Evolutionary conservation across 164 flowering plant species (phyloP), one percentile per base, ranked within the genome.

Genomic region (Santalum album): DNA sequence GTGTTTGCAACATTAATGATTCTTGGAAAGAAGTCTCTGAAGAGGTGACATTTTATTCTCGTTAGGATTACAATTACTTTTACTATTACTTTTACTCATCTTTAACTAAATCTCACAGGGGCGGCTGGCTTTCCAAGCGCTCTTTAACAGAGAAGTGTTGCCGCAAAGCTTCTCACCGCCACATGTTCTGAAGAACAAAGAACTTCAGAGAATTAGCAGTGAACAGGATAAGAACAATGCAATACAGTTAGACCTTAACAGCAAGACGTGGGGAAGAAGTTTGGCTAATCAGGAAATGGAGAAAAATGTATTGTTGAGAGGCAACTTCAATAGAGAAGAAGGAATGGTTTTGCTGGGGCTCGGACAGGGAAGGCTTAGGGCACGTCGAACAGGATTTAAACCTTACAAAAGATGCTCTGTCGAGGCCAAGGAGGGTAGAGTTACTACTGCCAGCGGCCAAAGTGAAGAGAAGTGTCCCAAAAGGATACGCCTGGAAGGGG

Each of bases 21-120:
- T 73, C 86, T 12, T 84, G 96, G 96, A 92, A 89, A 68, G 91
- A 80, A 66, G 98, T 92, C 55, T 92, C 98, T 1, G 89, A 84
- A 69, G 96, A 68, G 96, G 98, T 29, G 9, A 3, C 6, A 29
- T 29, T 29, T 29, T 3, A 29, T 29, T 4, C 6, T 29, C 9
- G 6, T 29, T 9, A 29, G 34, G 34, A 29, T 4, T 29, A 9
- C 34, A 29, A 29, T 63, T 23, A 4, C 50, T 25, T 40, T 18
- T 55, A 29, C 51, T 26, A 58, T 53, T 20, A 42, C 53, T 40
- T 22, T 22, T 32, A 34, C 58, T 51, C 35, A 21, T 50, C 26
- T 40, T 61, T 19, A 52, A 54, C 48, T 15, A 35, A 45, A 53
- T 11, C 35, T 68, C 42, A 58, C 77, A 92, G 98, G 98, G 96